These are phyloP conservation scores for Sindora glabra DNA, from an alignment of 306 rosid species.

Conservation along the genomic window DNA sequence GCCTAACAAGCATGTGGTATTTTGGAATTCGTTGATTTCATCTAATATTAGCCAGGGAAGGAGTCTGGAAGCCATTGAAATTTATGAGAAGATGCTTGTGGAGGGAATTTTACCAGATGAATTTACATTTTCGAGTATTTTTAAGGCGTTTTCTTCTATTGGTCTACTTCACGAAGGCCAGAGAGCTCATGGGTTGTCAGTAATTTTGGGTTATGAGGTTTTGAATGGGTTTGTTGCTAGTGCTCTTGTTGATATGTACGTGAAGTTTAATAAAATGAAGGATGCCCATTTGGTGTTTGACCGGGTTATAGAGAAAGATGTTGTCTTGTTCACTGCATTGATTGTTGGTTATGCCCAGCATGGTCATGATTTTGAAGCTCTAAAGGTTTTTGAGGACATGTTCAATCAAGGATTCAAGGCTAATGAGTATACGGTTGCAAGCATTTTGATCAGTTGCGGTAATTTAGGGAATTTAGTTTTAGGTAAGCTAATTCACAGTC, in stretches of 20 bases:
- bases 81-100: constrained; percentile 37
- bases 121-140: constrained; percentile 49
- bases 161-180: constrained; percentile 28
- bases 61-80: constrained; percentile 39
- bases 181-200: constrained; percentile 57
- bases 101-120: constrained; percentile 59
- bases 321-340: constrained; percentile 57
- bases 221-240: constrained; percentile 50
- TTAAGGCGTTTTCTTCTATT: constrained; percentile 49
- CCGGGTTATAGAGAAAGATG: constrained; percentile 59
- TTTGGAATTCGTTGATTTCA: constrained; percentile 59
- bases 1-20: constrained; percentile 37
- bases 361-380: constrained; percentile 43
- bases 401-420: constrained; percentile 35
- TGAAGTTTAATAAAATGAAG: constrained; percentile 46
- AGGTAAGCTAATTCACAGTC: constrained; percentile 55
- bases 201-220: constrained; percentile 58
- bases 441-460: constrained; percentile 49
- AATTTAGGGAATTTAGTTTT: constrained; percentile 35
- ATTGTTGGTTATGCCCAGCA: constrained; percentile 57
- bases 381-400: constrained; percentile 40
- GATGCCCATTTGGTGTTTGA: constrained; percentile 41
- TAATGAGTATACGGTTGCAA: constrained; percentile 55
- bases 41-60: constrained; percentile 24
- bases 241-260: constrained; percentile 59